phyloP scores from a whole-genome alignment of 1,284 basidiomycete species.

The Ceratobasidium papillatum region DNA sequence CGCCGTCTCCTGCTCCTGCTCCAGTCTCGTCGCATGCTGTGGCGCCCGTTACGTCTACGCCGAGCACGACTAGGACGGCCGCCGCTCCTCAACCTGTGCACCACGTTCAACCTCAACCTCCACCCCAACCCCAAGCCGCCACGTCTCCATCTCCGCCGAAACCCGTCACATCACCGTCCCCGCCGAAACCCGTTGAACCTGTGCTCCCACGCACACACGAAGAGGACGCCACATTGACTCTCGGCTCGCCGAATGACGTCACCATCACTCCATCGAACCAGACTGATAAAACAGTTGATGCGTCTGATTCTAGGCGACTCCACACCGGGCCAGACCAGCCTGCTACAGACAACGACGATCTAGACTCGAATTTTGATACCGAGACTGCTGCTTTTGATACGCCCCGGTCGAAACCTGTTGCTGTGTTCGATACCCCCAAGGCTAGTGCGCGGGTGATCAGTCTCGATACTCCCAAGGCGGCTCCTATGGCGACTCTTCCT shows the following conservation, averaged over 20 bases:
- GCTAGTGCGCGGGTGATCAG: neutral
- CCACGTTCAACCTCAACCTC: neutral
- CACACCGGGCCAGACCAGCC: neutral
- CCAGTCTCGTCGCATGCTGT: neutral
- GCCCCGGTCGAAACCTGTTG: neutral
- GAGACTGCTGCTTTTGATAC: conserved; percentile 11
- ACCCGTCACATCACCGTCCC: too few relatives aligned
- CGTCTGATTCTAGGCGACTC: too few relatives aligned
- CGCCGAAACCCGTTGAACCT: too few relatives aligned
- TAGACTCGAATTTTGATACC: neutral
- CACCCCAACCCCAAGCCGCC: neutral
- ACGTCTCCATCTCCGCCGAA: neutral
- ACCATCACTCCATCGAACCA: neutral
- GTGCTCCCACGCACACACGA: too few relatives aligned
- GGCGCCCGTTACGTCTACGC: neutral
- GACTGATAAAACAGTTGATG: neutral
- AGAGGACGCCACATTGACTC: neutral
- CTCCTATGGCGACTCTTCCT: neutral
- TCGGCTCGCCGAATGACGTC: conserved; percentile 5
- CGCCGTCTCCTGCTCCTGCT: neutral
- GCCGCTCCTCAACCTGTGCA: conserved; percentile 4
- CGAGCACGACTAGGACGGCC: neutral
- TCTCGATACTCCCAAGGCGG: neutral
- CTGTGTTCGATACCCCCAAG: neutral
- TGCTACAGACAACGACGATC: neutral